phyloP scores from a whole-genome alignment of 257 asterid species.

The Anisodus acutangulus region DNA sequence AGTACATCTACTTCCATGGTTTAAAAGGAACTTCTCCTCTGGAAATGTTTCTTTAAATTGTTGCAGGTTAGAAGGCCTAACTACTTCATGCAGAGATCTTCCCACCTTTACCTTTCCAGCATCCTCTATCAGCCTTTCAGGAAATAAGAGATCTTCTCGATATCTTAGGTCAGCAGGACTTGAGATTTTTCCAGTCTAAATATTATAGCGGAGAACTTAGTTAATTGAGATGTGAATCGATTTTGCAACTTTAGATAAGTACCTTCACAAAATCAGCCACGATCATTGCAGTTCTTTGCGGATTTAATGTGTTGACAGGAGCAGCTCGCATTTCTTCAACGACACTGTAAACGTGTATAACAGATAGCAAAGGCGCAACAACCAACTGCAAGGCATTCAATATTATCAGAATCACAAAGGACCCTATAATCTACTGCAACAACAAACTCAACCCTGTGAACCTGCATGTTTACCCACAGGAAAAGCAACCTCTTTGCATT shows the following conservation, averaged over 20 bases:
- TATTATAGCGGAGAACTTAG: not conserved
- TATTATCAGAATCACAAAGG: not conserved
- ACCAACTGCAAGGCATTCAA: conserved; percentile 61
- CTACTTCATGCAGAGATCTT: conserved; percentile 63
- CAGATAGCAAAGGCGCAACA: conserved; percentile 77
- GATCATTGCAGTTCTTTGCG: conserved; percentile 93
- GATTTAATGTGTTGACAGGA: conserved; percentile 93
- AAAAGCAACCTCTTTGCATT: not conserved
- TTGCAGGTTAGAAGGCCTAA: conserved; percentile 71
- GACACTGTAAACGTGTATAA: conserved; percentile 76
- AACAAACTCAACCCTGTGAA: not conserved
- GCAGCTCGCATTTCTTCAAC: conserved; percentile 92
- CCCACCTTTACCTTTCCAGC: conserved; percentile 93
- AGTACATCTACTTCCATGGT: conserved; percentile 57
- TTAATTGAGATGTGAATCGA: conserved; percentile 16
- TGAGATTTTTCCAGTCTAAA: conserved; percentile 73
- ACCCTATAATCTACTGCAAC: conserved; percentile 7
- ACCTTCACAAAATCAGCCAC: conserved; percentile 89
- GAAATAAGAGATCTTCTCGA: conserved; percentile 81
- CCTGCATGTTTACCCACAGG: not conserved
- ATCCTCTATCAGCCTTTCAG: conserved; percentile 78
- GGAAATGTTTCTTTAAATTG: conserved; percentile 61
- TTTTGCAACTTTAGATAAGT: conserved; percentile 29
- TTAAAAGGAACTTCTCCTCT: conserved; percentile 68
- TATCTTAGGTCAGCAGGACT: conserved; percentile 94